Conservation (phyloP, 2,329 filamentous ascomycete genomes). For the Ophiocordyceps sinensis region DNA sequence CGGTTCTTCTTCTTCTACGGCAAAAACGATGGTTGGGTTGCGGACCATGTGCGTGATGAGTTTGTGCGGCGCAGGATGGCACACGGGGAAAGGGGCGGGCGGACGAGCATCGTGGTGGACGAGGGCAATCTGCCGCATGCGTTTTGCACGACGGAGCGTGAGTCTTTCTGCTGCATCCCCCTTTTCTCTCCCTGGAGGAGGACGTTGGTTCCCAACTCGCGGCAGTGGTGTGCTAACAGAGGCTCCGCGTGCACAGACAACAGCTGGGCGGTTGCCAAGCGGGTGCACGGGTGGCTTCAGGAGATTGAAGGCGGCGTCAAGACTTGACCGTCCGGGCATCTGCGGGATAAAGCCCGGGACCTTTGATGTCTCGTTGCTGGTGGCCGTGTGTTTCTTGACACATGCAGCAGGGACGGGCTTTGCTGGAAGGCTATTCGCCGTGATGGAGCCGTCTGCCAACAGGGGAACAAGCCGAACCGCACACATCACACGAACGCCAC, state of each 20-base stretch:
- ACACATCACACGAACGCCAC: too few relatives aligned
- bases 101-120: conserved; percentile 37
- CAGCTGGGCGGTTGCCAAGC: conserved; percentile 14
- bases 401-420: too few relatives aligned
- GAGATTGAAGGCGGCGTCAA: conserved; percentile 9
- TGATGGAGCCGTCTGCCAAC: too few relatives aligned
- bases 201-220: too few relatives aligned
- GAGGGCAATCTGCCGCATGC: conserved; percentile 42
- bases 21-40: conserved; percentile 47
- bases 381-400: too few relatives aligned
- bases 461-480: too few relatives aligned
- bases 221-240: background rate
- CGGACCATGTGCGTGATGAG: conserved; percentile 36
- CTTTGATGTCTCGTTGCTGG: too few relatives aligned
- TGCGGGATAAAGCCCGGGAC: too few relatives aligned
- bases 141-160: conserved; percentile 35
- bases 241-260: conserved; percentile 8
- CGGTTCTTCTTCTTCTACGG: conserved; percentile 48
- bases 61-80: conserved; percentile 32
- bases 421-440: too few relatives aligned
- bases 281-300: conserved; percentile 14
- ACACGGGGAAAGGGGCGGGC: conserved; percentile 10
- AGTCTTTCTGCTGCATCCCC: conserved; percentile 6
- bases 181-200: background rate
- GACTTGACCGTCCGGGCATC: too few relatives aligned